These are phyloP conservation scores for Aegilops speltoides DNA, from an alignment of 176 grass and related monocot species.

Conservation along the genomic window DNA sequence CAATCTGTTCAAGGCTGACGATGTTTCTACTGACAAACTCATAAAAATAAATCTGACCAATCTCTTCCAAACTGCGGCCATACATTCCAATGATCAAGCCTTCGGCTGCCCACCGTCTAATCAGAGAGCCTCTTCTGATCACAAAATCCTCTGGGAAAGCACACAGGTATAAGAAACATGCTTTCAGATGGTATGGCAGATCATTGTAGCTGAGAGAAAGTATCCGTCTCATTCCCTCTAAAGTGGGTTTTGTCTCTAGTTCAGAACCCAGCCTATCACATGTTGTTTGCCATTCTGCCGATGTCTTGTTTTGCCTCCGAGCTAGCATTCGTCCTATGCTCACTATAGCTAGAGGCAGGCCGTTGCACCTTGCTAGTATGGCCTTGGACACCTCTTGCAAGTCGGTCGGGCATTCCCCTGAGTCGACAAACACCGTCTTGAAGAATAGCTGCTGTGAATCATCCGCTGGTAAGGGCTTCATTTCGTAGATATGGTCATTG, in stretches of 20 bases:
- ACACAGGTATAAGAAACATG: slow-evolving; percentile 42
- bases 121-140: slow-evolving; percentile 6
- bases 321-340: slow-evolving; percentile 25
- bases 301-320: not conserved
- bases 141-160: slow-evolving; percentile 15
- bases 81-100: slow-evolving; percentile 6
- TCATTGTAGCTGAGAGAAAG: slow-evolving; percentile 37
- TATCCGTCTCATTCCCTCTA: slow-evolving; percentile 22
- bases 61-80: not conserved
- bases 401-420: not conserved
- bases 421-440: not conserved
- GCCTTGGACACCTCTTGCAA: not conserved
- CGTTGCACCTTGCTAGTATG: slow-evolving; percentile 32
- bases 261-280: not conserved
- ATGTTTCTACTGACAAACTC: slow-evolving; percentile 25
- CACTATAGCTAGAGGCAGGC: slow-evolving; percentile 38
- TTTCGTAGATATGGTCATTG: not conserved
- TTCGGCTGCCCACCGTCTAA: slow-evolving; percentile 44
- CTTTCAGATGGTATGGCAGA: slow-evolving; percentile 47
- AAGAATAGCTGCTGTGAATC: not conserved
- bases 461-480: not conserved
- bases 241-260: not conserved
- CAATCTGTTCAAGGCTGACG: not conserved
- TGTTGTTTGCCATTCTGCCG: not conserved
- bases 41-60: not conserved